phyloP scores from a whole-genome alignment of 2,329 filamentous ascomycete genomes.

The Fusarium globosum region DNA sequence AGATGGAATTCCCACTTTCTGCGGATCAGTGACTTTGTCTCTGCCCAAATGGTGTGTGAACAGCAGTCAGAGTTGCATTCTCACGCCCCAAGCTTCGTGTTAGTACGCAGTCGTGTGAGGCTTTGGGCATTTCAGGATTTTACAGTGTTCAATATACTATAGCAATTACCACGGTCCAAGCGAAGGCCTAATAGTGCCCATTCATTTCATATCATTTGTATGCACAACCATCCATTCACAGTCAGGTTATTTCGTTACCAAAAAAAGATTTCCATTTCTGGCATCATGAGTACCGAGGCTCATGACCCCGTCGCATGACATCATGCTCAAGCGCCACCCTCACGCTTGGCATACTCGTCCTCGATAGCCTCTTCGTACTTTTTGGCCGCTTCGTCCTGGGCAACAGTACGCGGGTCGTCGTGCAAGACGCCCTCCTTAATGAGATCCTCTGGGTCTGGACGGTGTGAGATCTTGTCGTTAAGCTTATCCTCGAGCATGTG shows the following conservation, averaged over 20 bases:
- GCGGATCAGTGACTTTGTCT: constrained; percentile 4
- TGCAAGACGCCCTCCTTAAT: constrained; percentile 83
- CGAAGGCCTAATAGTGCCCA: constrained; percentile 3
- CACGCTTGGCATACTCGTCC: constrained; percentile 72
- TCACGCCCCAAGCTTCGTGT: constrained; percentile 19
- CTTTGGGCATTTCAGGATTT: not conserved
- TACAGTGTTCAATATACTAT: constrained; percentile 2
- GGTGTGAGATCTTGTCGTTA: constrained; percentile 85
- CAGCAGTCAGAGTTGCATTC: not conserved
- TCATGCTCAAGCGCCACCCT: constrained; percentile 65
- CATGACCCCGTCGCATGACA: constrained; percentile 40
- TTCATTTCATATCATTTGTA: constrained; percentile 8
- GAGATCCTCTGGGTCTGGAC: constrained; percentile 80
- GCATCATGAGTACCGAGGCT: constrained; percentile 28
- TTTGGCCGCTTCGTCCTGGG: constrained; percentile 54
- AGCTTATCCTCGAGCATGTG: constrained; percentile 89
- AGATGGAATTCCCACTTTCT: constrained; percentile 20
- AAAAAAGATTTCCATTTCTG: constrained; percentile 3
- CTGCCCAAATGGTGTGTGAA: constrained; percentile 17
- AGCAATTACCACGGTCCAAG: constrained; percentile 12
- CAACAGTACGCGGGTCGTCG: constrained; percentile 69
- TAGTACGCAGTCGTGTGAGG: not conserved
- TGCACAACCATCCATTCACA: constrained; percentile 1
- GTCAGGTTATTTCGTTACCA: constrained; percentile 16
- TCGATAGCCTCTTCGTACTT: constrained; percentile 71